These are phyloP conservation scores for Gilbertella persicaria DNA, from an alignment of 371 early-diverging fungal species.

Conservation along the genomic window DNA sequence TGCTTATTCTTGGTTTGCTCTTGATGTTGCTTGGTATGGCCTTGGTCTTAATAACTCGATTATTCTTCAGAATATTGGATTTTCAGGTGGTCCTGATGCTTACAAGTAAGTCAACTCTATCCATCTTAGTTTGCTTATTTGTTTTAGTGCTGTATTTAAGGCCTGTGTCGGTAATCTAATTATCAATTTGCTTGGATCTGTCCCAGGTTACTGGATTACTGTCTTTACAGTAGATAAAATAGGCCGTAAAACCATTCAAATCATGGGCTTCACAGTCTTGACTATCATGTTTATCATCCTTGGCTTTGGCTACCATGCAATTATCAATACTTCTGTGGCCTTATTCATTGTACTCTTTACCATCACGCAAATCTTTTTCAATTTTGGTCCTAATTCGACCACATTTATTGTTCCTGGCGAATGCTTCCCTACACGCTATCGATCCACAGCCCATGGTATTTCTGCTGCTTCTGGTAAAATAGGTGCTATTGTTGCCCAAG, in stretches of 20 bases:
- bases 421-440: conserved; percentile 83
- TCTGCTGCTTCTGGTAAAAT: conserved; percentile 84
- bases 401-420: conserved; percentile 87
- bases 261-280: conserved; percentile 59
- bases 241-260: conserved; percentile 81
- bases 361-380: conserved; percentile 82
- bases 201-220: conserved; percentile 85
- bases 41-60: conserved; percentile 70
- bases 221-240: conserved; percentile 77
- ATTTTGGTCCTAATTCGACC: conserved; percentile 83
- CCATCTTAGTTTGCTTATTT: too few species aligned
- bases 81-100: conserved; percentile 19
- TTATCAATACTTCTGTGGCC: conserved; percentile 46
- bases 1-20: conserved; percentile 59
- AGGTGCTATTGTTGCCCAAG: conserved; percentile 79
- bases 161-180: conserved; percentile 67
- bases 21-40: conserved; percentile 83
- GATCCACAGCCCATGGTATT: conserved; percentile 85
- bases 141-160: conserved; percentile 40
- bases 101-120: not conserved
- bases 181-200: conserved; percentile 75
- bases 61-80: conserved; percentile 61
- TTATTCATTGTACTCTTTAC: conserved; percentile 74
- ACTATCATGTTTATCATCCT: conserved; percentile 44
- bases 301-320: conserved; percentile 42